Conservation (phyloP, 495 filamentous ascomycete species). For the Hypoxylon crocopeplum region DNA sequence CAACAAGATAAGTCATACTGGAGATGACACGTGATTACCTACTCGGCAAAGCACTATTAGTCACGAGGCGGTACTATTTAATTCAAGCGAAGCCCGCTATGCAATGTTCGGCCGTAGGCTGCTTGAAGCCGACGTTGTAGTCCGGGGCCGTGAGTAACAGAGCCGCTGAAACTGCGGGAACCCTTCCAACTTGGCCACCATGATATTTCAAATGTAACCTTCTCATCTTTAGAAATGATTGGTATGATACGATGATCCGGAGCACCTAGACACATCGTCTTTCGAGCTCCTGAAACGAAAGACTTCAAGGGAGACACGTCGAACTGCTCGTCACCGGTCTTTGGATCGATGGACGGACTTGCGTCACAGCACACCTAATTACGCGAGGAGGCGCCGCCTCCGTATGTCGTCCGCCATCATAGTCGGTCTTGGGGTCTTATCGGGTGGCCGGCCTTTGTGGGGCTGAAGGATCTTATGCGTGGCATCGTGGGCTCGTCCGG, state of each 20-base stretch:
- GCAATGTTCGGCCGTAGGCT: no score
- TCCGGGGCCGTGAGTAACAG: constrained; percentile 8
- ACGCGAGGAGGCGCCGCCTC: constrained; percentile 3
- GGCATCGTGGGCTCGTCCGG: constrained; percentile 7
- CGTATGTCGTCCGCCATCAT: constrained; percentile 26
- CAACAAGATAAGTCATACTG: neutral
- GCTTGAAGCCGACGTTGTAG: constrained; percentile 10
- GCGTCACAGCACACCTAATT: no score
- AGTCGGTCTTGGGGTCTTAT: constrained; percentile 24
- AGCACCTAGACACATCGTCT: constrained; percentile 8
- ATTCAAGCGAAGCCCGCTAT: no score
- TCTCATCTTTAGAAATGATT: neutral
- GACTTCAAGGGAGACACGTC: neutral
- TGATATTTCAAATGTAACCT: constrained; percentile 8
- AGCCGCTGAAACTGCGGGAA: neutral
- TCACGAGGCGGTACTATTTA: neutral
- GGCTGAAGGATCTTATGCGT: constrained; percentile 25
- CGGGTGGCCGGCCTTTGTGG: constrained; percentile 29
- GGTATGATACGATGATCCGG: constrained; percentile 1
- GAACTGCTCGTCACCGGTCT: neutral
- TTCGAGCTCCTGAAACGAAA: constrained; percentile 4
- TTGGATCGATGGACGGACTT: neutral
- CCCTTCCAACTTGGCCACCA: constrained; percentile 1
- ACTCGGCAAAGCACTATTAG: neutral
- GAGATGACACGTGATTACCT: constrained; percentile 1